Evolutionary conservation across 768 basidiomycete genomes (phyloP).

Genomic region (Guyanaporus albipodus): DNA sequence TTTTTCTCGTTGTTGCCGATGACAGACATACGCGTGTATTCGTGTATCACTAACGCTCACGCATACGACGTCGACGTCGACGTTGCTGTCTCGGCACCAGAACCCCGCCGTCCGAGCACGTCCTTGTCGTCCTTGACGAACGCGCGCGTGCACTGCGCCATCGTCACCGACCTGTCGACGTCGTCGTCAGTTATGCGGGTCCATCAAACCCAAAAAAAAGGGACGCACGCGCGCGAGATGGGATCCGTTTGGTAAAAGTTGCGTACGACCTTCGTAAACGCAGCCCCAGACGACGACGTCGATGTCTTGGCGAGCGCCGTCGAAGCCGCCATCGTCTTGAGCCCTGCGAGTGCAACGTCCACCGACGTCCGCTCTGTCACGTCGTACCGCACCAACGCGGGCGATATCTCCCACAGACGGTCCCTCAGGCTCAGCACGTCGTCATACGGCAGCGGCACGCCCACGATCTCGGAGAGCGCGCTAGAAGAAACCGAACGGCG

Average conservation of each 20-base stretch:
- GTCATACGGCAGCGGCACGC: slow-evolving; percentile 81
- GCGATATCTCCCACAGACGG: slow-evolving; percentile 96
- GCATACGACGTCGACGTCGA: slow-evolving; percentile 12
- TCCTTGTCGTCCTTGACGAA: slow-evolving; percentile 67
- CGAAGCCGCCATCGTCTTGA: slow-evolving; percentile 51
- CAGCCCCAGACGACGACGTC: slow-evolving; percentile 48
- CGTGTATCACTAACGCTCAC: neutral
- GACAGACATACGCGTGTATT: too few species aligned
- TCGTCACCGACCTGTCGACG: slow-evolving; percentile 73
- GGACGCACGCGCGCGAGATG: slow-evolving; percentile 85
- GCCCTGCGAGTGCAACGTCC: slow-evolving; percentile 67
- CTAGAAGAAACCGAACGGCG: too few species aligned
- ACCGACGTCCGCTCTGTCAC: slow-evolving; percentile 69
- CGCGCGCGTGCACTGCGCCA: slow-evolving; percentile 89
- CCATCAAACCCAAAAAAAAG: neutral
- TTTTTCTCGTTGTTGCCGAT: neutral
- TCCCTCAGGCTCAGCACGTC: slow-evolving; percentile 80
- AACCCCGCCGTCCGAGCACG: too few species aligned
- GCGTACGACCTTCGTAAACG: slow-evolving; percentile 74
- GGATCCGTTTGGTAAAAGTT: slow-evolving; percentile 98
- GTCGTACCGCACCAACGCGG: slow-evolving; percentile 84
- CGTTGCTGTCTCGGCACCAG: too few species aligned
- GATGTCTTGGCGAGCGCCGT: slow-evolving; percentile 55
- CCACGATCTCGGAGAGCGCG: slow-evolving; percentile 87
- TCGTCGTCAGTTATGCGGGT: neutral